Evolutionary conservation across 768 basidiomycete genomes (phyloP), one percentile per base, ranked within the genome.

Genomic region (Symmetrospora coprosmae): DNA sequence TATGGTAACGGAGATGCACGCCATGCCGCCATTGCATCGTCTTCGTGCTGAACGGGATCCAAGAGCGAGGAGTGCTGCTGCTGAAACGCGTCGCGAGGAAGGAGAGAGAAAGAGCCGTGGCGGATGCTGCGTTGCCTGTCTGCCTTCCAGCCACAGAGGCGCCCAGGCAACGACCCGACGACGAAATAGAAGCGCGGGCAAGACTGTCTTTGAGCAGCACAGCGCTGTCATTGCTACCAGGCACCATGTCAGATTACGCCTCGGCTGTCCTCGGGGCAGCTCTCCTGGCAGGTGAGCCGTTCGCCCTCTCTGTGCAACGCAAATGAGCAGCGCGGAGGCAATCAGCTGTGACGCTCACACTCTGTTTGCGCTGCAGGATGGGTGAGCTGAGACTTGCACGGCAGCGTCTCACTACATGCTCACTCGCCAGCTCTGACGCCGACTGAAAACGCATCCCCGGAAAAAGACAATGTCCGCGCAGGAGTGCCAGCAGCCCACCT

Each of bases 51-150:
- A n/a, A n/a, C n/a, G n/a, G n/a, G n/a, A n/a, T n/a, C n/a, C n/a
- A n/a, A n/a, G n/a, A 50, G 48, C 23, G 17, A 30, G 8, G 23
- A 50, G 23, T 30, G 48, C 48, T 25, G 23, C 21, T 13, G 23
- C 48, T 27, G 48, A 8, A 9, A 28, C 7, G 23, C 60, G 84
- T 81, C 0, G 69, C 88, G 17, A 85, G 88, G 70, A 73, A 73
- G 50, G 67, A 75, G 14, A 85, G 85, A n/a, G 80, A 84, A n/a
- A 41, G 23, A 9, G 13, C 38, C 9, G 16, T 41, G 46, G 17
- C 14, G 25, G 11, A n/a, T 39, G 38, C 38, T 39, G 38, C 38
- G 38, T 13, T 46, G 43, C 9, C 21, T 46, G 21, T 21, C 21
- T 19, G 19, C 8, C 11, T 25, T 25, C 7, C 7, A 25, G 9